Evolutionary conservation across 257 asterid genomes (phyloP).

Genomic region (Echium plantagineum): DNA sequence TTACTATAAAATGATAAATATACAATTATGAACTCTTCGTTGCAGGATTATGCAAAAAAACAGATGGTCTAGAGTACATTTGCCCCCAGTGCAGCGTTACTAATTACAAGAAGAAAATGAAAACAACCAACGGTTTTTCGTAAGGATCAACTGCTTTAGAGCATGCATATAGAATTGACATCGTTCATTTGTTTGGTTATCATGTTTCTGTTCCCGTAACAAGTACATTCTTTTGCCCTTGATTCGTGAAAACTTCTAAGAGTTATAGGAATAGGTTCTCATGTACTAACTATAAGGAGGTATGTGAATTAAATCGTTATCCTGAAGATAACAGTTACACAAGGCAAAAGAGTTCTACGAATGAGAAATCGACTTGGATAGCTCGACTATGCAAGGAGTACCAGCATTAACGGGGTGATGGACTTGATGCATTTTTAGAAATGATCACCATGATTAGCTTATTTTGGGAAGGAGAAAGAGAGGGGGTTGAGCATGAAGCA

Average conservation of each 20-base stretch:
- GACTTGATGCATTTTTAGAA: no score
- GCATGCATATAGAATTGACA: slow-evolving; percentile 1
- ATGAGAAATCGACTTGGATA: no score
- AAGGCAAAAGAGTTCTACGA: no score
- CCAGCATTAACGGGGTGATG: no score
- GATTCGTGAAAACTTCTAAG: background rate
- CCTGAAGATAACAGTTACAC: slow-evolving; percentile 2
- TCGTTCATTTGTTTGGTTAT: background rate
- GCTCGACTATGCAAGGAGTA: no score
- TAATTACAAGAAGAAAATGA: slow-evolving; percentile 70
- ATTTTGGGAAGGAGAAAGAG: no score
- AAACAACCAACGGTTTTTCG: slow-evolving; percentile 63
- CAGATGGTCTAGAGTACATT: slow-evolving; percentile 96
- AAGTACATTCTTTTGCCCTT: background rate
- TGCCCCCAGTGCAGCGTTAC: slow-evolving; percentile 96
- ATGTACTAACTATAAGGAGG: slow-evolving; percentile 5
- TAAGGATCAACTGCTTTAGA: slow-evolving; percentile 13
- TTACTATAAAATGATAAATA: background rate
- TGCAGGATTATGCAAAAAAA: slow-evolving; percentile 93
- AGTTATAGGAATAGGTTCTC: slow-evolving; percentile 9
- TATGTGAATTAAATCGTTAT: background rate
- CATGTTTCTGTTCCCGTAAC: background rate
- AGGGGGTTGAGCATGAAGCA: no score
- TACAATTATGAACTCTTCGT: slow-evolving; percentile 1
- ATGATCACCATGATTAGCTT: no score